Percentiles rank a stretch among this genome's conserved stretches.
These are phyloP conservation scores for Tausonia pullulans DNA, from an alignment of 1,284 basidiomycete genomes.

Conservation along the genomic window DNA sequence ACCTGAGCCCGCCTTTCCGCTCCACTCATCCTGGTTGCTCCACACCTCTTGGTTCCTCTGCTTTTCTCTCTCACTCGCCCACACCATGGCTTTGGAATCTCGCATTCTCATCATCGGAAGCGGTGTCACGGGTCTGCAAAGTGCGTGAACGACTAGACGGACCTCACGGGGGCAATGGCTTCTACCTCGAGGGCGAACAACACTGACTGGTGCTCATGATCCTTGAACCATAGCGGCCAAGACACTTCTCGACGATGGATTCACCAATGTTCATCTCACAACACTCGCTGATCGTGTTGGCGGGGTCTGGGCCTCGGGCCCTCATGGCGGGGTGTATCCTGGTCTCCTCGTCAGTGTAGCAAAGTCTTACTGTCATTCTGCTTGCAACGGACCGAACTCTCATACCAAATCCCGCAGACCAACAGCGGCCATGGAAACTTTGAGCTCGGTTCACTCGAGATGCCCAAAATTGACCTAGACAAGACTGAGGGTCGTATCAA, in stretches of 20 bases:
- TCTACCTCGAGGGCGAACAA: neutral
- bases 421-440: neutral
- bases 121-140: neutral
- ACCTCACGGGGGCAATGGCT: no score
- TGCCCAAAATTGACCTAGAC: neutral
- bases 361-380: no score
- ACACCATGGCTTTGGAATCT: no score
- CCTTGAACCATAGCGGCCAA: neutral
- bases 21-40: no score
- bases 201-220: neutral
- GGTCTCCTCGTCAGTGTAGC: neutral
- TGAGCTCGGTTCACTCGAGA: neutral
- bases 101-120: neutral
- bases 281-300: neutral
- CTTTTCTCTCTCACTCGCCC: no score
- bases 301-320: neutral
- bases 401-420: neutral
- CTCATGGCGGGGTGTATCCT: neutral
- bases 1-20: no score
- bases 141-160: neutral
- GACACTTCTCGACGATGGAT: slow-evolving; percentile 1
- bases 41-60: no score
- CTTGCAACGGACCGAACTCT: no score
- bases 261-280: neutral
- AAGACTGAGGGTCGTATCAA: neutral